Base-by-base conservation (phyloP, 106 monocot species). In the Dactylorhiza incarnata region DNA sequence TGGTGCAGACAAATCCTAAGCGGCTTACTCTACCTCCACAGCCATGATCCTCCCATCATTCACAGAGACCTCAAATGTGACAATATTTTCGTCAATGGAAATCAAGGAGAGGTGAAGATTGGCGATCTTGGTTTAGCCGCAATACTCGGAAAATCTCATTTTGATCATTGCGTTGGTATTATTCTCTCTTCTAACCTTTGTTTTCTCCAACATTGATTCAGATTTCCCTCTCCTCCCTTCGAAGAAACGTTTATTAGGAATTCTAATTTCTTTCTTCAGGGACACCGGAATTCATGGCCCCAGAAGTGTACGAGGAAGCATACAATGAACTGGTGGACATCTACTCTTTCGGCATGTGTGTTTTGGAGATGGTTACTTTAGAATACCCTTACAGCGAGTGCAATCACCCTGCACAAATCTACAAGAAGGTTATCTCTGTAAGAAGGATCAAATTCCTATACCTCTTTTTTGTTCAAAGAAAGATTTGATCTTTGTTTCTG, bases 371-470 rank as follows among this genome's bases (percentile, higher is more conserved):
- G 89, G 86, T 89, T 13, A 86, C 86, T 25, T 79, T 86, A 9
- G 89, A 89, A 62, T 86, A 86, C 53, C 89, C 89, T 4, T 89
- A 89, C 52, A 86, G 86, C n/a, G 89, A 89, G 76, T 89, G 89
- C 73, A 82, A 59, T 29, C 80, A 86, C 58, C 79, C 83, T 52
- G 86, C 84, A 4, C 84, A 90, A 55, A 90, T 90, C 74, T 86
- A 90, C 83, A 86, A 84, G 78, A 90, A 84, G 73, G 84, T 90
- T 44, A 78, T 74, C 52, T 80, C 84, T 65, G 90, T 81, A 80
- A 82, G 81, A 80, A 82, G 81, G 22, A 5, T n/a, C 50, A n/a
- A 15, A 6, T 19, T 66, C 45, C 69, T 72, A 3, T 23, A 10
- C 9, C 44, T 20, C 49, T 77, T 25, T 9, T 53, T 24, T 77